Evolutionary conservation across 257 asterid genomes (phyloP).

Genomic region (Hygrophila difformis): DNA sequence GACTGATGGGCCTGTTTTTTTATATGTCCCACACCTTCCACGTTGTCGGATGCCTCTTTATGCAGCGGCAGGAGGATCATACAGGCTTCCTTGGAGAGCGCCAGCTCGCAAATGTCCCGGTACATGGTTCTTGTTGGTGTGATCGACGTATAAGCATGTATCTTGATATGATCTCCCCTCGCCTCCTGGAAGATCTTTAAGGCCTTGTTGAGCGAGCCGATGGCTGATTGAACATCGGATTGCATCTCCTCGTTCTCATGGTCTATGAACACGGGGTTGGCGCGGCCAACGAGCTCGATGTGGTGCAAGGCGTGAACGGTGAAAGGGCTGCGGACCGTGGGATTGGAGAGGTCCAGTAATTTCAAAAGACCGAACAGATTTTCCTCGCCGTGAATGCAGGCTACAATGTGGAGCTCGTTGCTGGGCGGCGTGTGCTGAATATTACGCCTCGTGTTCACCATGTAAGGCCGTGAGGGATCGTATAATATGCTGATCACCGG

Average conservation of each 20-base stretch:
- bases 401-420: slow-evolving; percentile 40
- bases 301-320: slow-evolving; percentile 45
- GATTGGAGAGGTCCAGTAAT: slow-evolving; percentile 47
- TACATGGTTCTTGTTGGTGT: slow-evolving; percentile 51
- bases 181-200: slow-evolving; percentile 36
- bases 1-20: slow-evolving; percentile 17
- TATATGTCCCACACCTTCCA: not conserved
- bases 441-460: slow-evolving; percentile 55
- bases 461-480: slow-evolving; percentile 71
- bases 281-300: slow-evolving; percentile 53
- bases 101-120: slow-evolving; percentile 70
- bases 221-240: slow-evolving; percentile 3
- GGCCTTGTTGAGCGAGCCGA: slow-evolving; percentile 39
- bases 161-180: slow-evolving; percentile 24
- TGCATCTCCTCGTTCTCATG: slow-evolving; percentile 30
- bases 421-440: slow-evolving; percentile 62
- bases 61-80: slow-evolving; percentile 44
- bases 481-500: slow-evolving; percentile 57
- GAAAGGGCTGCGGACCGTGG: slow-evolving; percentile 36
- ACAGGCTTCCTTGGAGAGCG: slow-evolving; percentile 46
- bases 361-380: slow-evolving; percentile 35
- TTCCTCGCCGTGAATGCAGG: slow-evolving; percentile 44
- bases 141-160: slow-evolving; percentile 42
- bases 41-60: slow-evolving; percentile 12
- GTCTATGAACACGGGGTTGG: slow-evolving; percentile 50